Base-by-base conservation (phyloP, 2,329 filamentous ascomycete genomes). In the Fusarium hostae region DNA sequence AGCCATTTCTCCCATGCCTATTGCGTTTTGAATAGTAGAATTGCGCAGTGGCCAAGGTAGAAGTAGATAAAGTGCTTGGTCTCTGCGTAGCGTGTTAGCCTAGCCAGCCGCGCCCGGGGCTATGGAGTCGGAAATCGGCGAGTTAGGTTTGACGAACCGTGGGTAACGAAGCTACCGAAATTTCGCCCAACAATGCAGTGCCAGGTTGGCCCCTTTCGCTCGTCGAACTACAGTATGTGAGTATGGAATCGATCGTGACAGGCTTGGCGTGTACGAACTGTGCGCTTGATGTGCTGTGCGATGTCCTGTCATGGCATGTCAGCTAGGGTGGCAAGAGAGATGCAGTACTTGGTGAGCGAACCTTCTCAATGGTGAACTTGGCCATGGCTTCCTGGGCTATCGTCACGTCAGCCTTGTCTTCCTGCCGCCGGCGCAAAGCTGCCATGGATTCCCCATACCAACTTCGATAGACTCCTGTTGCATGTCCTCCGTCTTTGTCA, bases 51-150 rank as follows among this genome's bases (percentile, higher is more conserved):
- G 59, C 96, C 96, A 66, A 99, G 92, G 86, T 99, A 99, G 86
- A 99, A 99, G 86, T 99, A 99, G 82, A 99, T 98, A 86, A 99
- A 99, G 84, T 99, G 96, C 86, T 98, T 98, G 32, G 96, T 98
- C 84, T 98, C 96, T 98, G 85, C 40, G 18, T 37, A n/a, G 30
- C 37, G 34, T 59, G 63, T 76, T 45, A 76, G 74, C 44, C 37
- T n/a, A 47, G 55, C 41, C 28, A 48, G 15, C 35, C 39, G 32
- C 40, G 48, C 41, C 48, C 34, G 24, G 20, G 50, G 40, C 57
- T 68, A 68, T 37, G 47, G 45, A 54, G 37, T 30, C 43, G 59
- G 30, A 41, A 34, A n/a, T 61, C 28, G 43, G 48, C 22, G 30
- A n/a, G 43, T 48, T 52, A 30, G 28, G 48, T 70, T 59, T 34